These are phyloP conservation scores for Kazachstania taianensis DNA, from an alignment of 805 yeast genomes.

Conservation along the genomic window DNA sequence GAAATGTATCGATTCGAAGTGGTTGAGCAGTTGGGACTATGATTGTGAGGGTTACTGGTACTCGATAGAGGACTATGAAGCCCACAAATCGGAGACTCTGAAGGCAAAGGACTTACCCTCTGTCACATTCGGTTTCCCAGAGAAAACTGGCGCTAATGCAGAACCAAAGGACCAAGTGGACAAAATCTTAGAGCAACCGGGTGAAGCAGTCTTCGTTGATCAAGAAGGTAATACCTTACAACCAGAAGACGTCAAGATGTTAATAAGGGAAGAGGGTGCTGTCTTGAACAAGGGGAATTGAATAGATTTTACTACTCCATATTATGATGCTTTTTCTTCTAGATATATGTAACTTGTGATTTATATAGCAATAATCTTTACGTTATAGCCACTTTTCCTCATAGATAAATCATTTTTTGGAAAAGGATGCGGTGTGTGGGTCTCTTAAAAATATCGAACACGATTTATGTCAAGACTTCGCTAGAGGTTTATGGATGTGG, in stretches of 20 bases:
- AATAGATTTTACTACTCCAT: too few relatives aligned
- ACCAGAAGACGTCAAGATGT: slow-evolving; percentile 23
- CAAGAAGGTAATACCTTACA: slow-evolving; percentile 31
- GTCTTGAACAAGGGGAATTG: slow-evolving; percentile 1
- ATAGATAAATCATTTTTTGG: too few relatives aligned
- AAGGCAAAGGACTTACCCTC: background rate
- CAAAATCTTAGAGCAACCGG: slow-evolving; percentile 16
- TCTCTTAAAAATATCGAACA: too few relatives aligned
- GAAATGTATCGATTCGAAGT: slow-evolving; percentile 52
- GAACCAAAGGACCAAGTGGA: slow-evolving; percentile 6
- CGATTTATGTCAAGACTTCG: too few relatives aligned
- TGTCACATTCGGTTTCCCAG: slow-evolving; percentile 2
- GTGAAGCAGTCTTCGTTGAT: slow-evolving; percentile 29
- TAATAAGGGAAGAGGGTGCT: slow-evolving; percentile 23
- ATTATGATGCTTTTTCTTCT: too few relatives aligned
- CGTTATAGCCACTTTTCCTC: too few relatives aligned
- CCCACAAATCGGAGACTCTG: slow-evolving; percentile 1
- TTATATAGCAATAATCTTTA: too few relatives aligned
- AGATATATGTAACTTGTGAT: too few relatives aligned
- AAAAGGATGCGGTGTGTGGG: too few relatives aligned
- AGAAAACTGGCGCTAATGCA: slow-evolving; percentile 3
- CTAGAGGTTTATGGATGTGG: too few relatives aligned
- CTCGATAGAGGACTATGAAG: slow-evolving; percentile 18
- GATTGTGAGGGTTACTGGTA: slow-evolving; percentile 55
- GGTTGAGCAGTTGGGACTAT: slow-evolving; percentile 74